A percentile compares a stretch with the other conserved stretches of the same genome.
These are phyloP conservation scores for Chaetomidium leptoderma DNA, from an alignment of 495 filamentous ascomycete genomes.

Conservation along the genomic window DNA sequence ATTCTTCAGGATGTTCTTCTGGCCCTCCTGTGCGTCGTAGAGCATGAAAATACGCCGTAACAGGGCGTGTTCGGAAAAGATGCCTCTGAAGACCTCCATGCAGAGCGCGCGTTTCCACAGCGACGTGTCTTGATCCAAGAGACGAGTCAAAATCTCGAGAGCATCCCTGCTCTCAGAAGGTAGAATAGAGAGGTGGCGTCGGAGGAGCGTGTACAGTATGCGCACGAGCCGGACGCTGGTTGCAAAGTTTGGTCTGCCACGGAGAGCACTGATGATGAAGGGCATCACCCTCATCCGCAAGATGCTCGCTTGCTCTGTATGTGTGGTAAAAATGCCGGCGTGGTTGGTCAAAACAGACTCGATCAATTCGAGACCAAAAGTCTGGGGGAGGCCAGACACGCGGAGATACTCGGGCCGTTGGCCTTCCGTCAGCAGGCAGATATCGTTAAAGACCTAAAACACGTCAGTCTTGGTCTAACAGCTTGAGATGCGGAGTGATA, in stretches of 20 bases:
- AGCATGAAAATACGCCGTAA: constrained; percentile 74
- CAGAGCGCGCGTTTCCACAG: constrained; percentile 83
- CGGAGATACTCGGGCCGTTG: constrained; percentile 75
- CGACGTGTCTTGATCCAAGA: constrained; percentile 77
- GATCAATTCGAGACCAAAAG: constrained; percentile 84
- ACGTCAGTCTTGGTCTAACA: constrained; percentile 17
- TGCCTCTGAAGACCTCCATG: constrained; percentile 82
- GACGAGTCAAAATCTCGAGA: constrained; percentile 76
- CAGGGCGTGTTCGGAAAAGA: constrained; percentile 74
- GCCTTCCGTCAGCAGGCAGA: constrained; percentile 82
- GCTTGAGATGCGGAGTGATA: background rate
- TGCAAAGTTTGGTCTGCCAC: constrained; percentile 74
- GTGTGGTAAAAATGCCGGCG: constrained; percentile 68
- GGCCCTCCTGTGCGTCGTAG: constrained; percentile 69
- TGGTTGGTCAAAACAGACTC: constrained; percentile 85
- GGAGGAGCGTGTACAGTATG: constrained; percentile 73
- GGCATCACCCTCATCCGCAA: constrained; percentile 79
- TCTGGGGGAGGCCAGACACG: constrained; percentile 68
- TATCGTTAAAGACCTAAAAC: constrained; percentile 71
- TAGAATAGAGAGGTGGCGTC: constrained; percentile 69
- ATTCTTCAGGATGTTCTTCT: constrained; percentile 73
- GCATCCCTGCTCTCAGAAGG: constrained; percentile 79
- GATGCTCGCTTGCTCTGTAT: constrained; percentile 76
- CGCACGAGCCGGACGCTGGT: constrained; percentile 77
- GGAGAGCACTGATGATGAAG: constrained; percentile 69